Evolutionary conservation across 208 protist genomes (phyloP).

Genomic region (Crithidia expoeki): DNA sequence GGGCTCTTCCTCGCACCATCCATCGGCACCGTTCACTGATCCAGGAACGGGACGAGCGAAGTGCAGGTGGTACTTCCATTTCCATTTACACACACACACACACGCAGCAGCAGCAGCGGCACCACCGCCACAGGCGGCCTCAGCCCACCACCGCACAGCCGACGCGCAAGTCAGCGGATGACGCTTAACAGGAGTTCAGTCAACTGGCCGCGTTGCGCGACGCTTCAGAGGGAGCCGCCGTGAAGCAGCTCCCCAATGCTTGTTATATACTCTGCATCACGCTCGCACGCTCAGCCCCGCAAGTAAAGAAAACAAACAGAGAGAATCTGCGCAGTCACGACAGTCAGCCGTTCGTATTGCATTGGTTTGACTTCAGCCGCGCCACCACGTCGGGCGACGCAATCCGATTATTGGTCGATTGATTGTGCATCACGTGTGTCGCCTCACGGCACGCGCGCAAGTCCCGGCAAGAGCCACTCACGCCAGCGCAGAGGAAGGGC

Average conservation of each 20-base stretch:
- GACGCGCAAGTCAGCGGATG: slow-evolving; percentile 38
- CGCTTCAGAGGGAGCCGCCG: slow-evolving; percentile 29
- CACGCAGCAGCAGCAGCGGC: not conserved
- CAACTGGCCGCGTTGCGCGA: slow-evolving; percentile 20
- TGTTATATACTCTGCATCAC: slow-evolving; percentile 46
- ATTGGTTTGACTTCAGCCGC: slow-evolving; percentile 23
- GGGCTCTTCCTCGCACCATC: slow-evolving; percentile 36
- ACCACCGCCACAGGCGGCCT: not conserved
- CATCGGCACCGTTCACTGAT: slow-evolving; percentile 36
- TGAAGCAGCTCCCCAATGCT: slow-evolving; percentile 28
- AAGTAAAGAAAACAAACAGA: not conserved
- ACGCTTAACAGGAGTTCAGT: slow-evolving; percentile 46
- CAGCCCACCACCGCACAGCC: no score
- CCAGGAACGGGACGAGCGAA: slow-evolving; percentile 53
- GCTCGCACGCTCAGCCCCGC: slow-evolving; percentile 23
- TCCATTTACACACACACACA: not conserved
- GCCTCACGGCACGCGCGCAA: no score
- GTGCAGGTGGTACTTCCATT: slow-evolving; percentile 24
- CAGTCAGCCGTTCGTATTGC: slow-evolving; percentile 12
- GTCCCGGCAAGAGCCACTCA: no score
- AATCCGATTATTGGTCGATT: slow-evolving; percentile 19
- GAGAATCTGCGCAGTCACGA: slow-evolving; percentile 4
- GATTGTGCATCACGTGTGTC: slow-evolving; percentile 24
- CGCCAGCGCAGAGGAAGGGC: no score
- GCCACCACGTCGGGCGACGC: slow-evolving; percentile 8